Percentiles rank a stretch among this genome's conserved stretches.
phyloP scores from a whole-genome alignment of 2,329 filamentous ascomycete genomes.

The Fusarium sp. region DNA sequence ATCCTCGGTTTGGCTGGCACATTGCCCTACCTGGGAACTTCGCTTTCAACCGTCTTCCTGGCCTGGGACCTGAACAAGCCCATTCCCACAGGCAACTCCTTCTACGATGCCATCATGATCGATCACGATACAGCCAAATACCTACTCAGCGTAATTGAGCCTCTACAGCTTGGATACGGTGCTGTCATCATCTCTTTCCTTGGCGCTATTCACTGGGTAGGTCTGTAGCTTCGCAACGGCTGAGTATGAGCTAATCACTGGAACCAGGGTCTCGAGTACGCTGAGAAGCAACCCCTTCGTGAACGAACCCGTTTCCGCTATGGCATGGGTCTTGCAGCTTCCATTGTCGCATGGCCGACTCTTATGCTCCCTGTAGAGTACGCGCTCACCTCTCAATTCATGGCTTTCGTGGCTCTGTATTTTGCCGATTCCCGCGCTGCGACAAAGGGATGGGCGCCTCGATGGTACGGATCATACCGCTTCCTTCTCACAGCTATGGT shows the following conservation, averaged over 20 bases:
- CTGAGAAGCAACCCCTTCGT: constrained; percentile 68
- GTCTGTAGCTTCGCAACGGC: not conserved
- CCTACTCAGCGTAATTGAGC: constrained; percentile 79
- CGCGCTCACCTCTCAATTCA: constrained; percentile 85
- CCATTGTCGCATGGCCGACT: constrained; percentile 89
- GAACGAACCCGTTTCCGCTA: constrained; percentile 81
- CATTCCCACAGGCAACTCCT: constrained; percentile 66
- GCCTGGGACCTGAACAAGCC: constrained; percentile 83
- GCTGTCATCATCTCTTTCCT: constrained; percentile 94
- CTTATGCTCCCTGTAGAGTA: constrained; percentile 85
- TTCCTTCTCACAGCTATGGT: constrained; percentile 93
- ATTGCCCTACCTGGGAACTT: constrained; percentile 86
- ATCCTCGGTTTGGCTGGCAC: constrained; percentile 80
- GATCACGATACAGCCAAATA: constrained; percentile 76
- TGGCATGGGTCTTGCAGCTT: constrained; percentile 80
- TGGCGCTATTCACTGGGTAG: constrained; percentile 87
- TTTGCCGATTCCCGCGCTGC: constrained; percentile 82
- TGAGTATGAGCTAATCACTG: not conserved
- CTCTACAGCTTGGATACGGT: constrained; percentile 89
- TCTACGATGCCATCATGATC: constrained; percentile 64
- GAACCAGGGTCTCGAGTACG: constrained; percentile 77
- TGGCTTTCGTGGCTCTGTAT: constrained; percentile 86
- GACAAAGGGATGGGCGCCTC: constrained; percentile 78
- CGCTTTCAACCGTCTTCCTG: constrained; percentile 81
- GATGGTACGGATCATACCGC: constrained; percentile 89